phyloP scores from a whole-genome alignment of 768 basidiomycete species.

The Tricholoma flavovirens region DNA sequence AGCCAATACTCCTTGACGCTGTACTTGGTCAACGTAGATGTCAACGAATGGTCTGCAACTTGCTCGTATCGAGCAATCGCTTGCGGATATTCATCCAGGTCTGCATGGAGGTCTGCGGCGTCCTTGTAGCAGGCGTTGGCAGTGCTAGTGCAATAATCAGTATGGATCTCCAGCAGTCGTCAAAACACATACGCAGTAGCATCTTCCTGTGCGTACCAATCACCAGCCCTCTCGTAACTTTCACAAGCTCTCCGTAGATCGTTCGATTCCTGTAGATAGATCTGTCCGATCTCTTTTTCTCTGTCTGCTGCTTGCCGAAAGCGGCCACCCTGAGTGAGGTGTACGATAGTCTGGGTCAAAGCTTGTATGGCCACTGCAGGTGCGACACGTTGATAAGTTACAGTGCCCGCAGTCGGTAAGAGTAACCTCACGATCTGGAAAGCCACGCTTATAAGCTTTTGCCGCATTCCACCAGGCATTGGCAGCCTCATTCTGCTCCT shows the following conservation, averaged over 20 bases:
- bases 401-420: not conserved
- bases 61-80: slow-evolving; percentile 88
- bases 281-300: slow-evolving; percentile 95
- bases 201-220: slow-evolving; percentile 98
- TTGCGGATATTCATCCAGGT: slow-evolving; percentile 76
- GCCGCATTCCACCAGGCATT: slow-evolving; percentile 99
- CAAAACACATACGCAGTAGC: slow-evolving; percentile 72
- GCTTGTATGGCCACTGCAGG: slow-evolving; percentile 84
- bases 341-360: slow-evolving; percentile 74
- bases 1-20: slow-evolving; percentile 99
- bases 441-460: slow-evolving; percentile 90
- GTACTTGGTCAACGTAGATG: slow-evolving; percentile 88
- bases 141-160: slow-evolving; percentile 47
- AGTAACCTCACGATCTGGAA: slow-evolving; percentile 65
- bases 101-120: slow-evolving; percentile 91
- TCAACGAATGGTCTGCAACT: slow-evolving; percentile 80
- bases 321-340: slow-evolving; percentile 78
- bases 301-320: slow-evolving; percentile 98
- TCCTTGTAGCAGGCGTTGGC: slow-evolving; percentile 96
- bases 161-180: not conserved
- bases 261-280: slow-evolving; percentile 77
- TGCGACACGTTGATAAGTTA: slow-evolving; percentile 10
- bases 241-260: slow-evolving; percentile 86
- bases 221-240: slow-evolving; percentile 85
- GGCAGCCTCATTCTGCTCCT: slow-evolving; percentile 90